Evolutionary conservation across 768 basidiomycete genomes (phyloP).

Genomic region (Astraeus odoratus): DNA sequence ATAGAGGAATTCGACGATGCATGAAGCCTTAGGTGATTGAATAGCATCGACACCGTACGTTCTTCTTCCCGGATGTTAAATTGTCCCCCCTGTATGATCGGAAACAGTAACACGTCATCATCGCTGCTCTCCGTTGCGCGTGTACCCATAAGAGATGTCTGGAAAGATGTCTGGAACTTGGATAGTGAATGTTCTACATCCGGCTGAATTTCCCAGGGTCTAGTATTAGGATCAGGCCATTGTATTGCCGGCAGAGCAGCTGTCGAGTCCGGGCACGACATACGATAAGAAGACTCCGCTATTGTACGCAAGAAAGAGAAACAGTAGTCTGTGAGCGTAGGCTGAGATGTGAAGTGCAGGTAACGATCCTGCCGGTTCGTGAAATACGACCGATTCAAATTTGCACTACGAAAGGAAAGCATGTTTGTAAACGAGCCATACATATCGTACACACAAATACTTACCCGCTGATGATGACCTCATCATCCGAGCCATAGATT

Average conservation of each 20-base stretch:
- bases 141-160: constrained; percentile 11
- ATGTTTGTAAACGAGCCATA: neutral
- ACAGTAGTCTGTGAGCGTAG: constrained; percentile 73
- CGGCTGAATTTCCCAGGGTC: constrained; percentile 64
- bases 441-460: constrained; percentile 13
- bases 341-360: constrained; percentile 59
- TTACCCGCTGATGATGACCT: constrained; percentile 90
- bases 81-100: constrained; percentile 86
- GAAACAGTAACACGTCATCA: constrained; percentile 54
- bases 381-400: constrained; percentile 90
- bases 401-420: constrained; percentile 54
- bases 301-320: constrained; percentile 65
- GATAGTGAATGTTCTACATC: constrained; percentile 51
- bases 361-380: constrained; percentile 95
- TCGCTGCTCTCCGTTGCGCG: constrained; percentile 17
- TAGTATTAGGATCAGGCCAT: constrained; percentile 60
- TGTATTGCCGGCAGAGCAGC: constrained; percentile 44
- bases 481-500: constrained; percentile 88
- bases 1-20: constrained; percentile 11
- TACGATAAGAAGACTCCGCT: constrained; percentile 64
- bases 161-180: constrained; percentile 48
- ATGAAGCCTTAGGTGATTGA: constrained; percentile 37
- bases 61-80: constrained; percentile 87
- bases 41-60: constrained; percentile 47
- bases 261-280: constrained; percentile 20